phyloP scores from a whole-genome alignment of 2,329 filamentous ascomycete genomes.

The Trichoderma afroharzianum region DNA sequence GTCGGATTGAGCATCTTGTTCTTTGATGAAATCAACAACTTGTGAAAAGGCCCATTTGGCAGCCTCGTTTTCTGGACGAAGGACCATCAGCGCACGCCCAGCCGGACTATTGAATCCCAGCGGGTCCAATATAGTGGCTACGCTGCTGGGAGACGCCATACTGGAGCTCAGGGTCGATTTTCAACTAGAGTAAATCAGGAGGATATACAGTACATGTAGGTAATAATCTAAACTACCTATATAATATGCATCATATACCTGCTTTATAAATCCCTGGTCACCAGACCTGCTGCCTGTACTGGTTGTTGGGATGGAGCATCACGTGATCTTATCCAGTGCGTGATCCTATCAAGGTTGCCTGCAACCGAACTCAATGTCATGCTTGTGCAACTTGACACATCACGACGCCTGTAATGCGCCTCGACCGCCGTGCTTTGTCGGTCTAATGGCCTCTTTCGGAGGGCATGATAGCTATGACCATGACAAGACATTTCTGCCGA shows the following conservation, averaged over 20 bases:
- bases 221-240: neutral
- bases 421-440: neutral
- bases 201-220: too few relatives aligned
- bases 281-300: neutral
- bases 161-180: neutral
- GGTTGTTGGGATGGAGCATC: neutral
- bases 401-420: neutral
- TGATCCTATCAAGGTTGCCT: neutral
- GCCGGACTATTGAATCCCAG: neutral
- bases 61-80: neutral
- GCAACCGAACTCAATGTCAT: neutral
- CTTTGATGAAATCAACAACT: neutral
- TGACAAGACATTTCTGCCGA: fast-evolving
- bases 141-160: neutral
- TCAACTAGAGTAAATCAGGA: neutral
- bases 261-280: neutral
- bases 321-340: neutral
- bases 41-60: neutral
- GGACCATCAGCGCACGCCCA: neutral
- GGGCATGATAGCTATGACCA: neutral
- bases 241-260: neutral
- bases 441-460: neutral
- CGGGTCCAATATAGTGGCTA: neutral
- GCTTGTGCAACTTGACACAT: neutral
- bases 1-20: neutral